Evolutionary conservation across 345 rosid genomes (phyloP).

Genomic region (Moringa oleifera): DNA sequence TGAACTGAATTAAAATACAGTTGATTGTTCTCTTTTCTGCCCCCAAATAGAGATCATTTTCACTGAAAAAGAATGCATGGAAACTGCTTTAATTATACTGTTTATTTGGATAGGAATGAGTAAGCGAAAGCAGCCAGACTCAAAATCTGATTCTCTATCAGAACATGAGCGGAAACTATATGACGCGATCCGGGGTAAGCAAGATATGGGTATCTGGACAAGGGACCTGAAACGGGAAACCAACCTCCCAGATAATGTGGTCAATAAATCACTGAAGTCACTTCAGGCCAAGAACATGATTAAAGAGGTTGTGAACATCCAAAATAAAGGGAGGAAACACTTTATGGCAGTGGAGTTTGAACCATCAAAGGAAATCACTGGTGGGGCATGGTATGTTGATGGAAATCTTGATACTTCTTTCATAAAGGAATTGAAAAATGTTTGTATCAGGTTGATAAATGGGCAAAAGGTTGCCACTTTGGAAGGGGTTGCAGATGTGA

Average conservation of each 20-base stretch:
- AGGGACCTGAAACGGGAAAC: constrained; percentile 42
- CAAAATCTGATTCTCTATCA: constrained; percentile 29
- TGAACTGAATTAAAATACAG: too few relatives aligned
- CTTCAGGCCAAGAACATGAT: constrained; percentile 45
- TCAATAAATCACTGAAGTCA: constrained; percentile 34
- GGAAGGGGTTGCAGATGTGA: constrained; percentile 33
- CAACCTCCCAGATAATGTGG: constrained; percentile 23
- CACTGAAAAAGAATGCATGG: too few relatives aligned
- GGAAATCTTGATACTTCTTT: constrained; percentile 49
- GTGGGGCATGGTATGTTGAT: constrained; percentile 71
- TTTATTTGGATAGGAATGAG: constrained; percentile 13
- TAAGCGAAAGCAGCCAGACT: constrained; percentile 54
- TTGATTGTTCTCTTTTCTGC: too few relatives aligned
- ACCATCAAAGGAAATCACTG: constrained; percentile 62
- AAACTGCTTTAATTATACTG: too few relatives aligned
- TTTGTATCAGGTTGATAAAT: constrained; percentile 32
- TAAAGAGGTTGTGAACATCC: constrained; percentile 61
- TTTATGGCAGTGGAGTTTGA: constrained; percentile 55
- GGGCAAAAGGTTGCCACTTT: constrained; percentile 39
- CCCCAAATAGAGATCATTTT: too few relatives aligned
- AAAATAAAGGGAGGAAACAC: constrained; percentile 50
- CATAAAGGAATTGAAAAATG: constrained; percentile 34
- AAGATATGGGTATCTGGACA: constrained; percentile 55
- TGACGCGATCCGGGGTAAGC: constrained; percentile 40
- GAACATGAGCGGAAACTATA: constrained; percentile 47